Evolutionary conservation across 164 flowering plant species (phyloP), one percentile per base, ranked within the genome.

Genomic region (Echeveria elegans): DNA sequence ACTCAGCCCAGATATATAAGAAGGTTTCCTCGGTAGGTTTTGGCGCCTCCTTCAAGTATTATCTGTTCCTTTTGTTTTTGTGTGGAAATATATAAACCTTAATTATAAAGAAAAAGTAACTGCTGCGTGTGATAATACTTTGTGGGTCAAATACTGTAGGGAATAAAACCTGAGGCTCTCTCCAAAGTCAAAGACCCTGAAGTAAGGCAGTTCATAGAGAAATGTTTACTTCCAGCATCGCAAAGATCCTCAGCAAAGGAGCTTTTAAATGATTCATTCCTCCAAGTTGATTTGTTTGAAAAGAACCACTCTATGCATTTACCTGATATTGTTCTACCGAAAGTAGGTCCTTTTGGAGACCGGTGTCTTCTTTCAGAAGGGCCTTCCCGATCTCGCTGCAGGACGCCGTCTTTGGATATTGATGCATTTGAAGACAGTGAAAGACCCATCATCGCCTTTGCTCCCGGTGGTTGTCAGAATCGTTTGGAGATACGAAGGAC

Each of bases 181-280:
- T 52, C 58, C 12, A 52, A 52, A 9, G 58, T 23, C 58, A 50
- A 50, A 50, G 58, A 50, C 0, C 8, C 28, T 11, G 28, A 23
- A 21, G 58, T 52, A 12, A 21, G 28, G 29, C 58, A 71, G 70
- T 36, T 36, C 38, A 36, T 36, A 0, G 38, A 36, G 38, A 10
- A 36, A 36, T 36, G 1, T 36, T 36, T 10, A 36, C 38, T 36
- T 36, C 7, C 38, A 36, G 9, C 38, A 10, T 36, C 38, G 9
- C 6, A 36, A 36, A 36, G 38, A 36, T 36, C 38, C 6, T 36
- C 9, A 10, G 1, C 38, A 36, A 36, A 36, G 38, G 85, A 80
- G 68, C 90, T 87, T 72, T 72, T 88, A 66, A 78, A 78, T 64
- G 87, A 86, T 63, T 82, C 86, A 12, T 88, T 88, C 72, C 84